Evolutionary conservation across 2,329 filamentous ascomycete genomes (phyloP).

Genomic region (Metarhizium brunneum): DNA sequence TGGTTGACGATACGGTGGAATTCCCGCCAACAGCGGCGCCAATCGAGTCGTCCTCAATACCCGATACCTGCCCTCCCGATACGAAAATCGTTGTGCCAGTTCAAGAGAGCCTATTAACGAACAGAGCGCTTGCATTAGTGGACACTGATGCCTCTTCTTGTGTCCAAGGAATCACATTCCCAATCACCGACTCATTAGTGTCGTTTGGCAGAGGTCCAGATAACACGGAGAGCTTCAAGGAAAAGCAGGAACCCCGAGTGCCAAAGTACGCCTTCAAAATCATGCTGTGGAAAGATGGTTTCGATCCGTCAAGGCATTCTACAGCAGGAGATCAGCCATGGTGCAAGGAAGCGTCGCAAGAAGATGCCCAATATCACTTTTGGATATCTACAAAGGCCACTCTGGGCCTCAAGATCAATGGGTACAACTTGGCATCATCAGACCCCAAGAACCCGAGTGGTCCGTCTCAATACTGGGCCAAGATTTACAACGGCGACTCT

Average conservation of each 20-base stretch:
- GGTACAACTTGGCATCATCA: constrained; percentile 49
- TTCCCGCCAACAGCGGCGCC: constrained; percentile 23
- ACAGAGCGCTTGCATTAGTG: constrained; percentile 52
- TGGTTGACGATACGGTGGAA: constrained; percentile 17
- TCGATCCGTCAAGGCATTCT: constrained; percentile 48
- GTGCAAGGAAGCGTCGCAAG: constrained; percentile 20
- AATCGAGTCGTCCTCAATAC: constrained; percentile 16
- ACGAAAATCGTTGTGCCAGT: constrained; percentile 27
- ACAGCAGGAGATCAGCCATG: constrained; percentile 44
- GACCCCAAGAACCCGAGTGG: constrained; percentile 43
- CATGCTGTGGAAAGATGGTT: constrained; percentile 61
- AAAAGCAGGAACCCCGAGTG: constrained; percentile 57
- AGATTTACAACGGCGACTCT: constrained; percentile 67
- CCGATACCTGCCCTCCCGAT: constrained; percentile 28
- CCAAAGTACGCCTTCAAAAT: constrained; percentile 77
- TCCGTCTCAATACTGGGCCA: constrained; percentile 53
- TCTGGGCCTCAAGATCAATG: constrained; percentile 69
- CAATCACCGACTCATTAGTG: constrained; percentile 56
- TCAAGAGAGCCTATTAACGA: constrained; percentile 21
- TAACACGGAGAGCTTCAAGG: constrained; percentile 60
- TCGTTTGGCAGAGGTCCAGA: constrained; percentile 67
- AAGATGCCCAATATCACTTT: constrained; percentile 53
- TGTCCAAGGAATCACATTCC: constrained; percentile 51
- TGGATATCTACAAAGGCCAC: constrained; percentile 74
- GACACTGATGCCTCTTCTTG: constrained; percentile 57